Evolutionary conservation across 148 eudicot species (phyloP), one percentile per base, ranked within the genome.

Genomic region (Dianthus caryophyllus): DNA sequence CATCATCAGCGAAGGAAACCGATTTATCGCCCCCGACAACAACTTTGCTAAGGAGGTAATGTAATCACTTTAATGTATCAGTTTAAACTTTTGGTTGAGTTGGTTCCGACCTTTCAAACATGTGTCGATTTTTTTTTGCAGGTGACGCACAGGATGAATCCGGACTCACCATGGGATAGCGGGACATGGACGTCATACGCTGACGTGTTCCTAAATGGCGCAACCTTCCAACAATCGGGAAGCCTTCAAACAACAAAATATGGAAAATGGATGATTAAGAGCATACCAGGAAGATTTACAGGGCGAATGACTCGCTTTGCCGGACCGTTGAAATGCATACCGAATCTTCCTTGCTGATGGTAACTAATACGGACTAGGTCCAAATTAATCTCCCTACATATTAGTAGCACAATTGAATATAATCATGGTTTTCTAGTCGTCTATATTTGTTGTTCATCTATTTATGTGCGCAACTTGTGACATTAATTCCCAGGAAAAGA

Each of bases 1-100:
- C 65, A 81, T 88, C 46, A 68, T 88, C 53, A 85, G 88, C 68
- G 88, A 88, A 29, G 94, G 94, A 52, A 88, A 88, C 39, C 80
- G 90, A 13, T 88, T 83, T 73, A 78, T 82, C 18, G 94, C 94
- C 29, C 89, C 85, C 6, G 65, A 69, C 10, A 24, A 85, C 64
- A 25, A 31, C 16, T 50, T 33, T 46, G 80, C 84, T 48, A 87
- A 85, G 44, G 89, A 87, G 86, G 85, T 88, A 70, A n/a, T 24
- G 25, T 20, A 12, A 20, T 4, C 20, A n/a, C 12, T 20, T 48
- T 15, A 5, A n/a, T n/a, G n/a, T n/a, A n/a, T n/a, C n/a, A n/a
- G n/a, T n/a, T n/a, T n/a, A n/a, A n/a, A n/a, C n/a, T n/a, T n/a
- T n/a, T n/a, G n/a, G n/a, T n/a, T n/a, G n/a, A n/a, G n/a, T n/a